Percentiles rank a stretch among this genome's conserved stretches.
Evolutionary conservation across 2,329 filamentous ascomycete genomes (phyloP).

Genomic region (Sporothrix protearum): DNA sequence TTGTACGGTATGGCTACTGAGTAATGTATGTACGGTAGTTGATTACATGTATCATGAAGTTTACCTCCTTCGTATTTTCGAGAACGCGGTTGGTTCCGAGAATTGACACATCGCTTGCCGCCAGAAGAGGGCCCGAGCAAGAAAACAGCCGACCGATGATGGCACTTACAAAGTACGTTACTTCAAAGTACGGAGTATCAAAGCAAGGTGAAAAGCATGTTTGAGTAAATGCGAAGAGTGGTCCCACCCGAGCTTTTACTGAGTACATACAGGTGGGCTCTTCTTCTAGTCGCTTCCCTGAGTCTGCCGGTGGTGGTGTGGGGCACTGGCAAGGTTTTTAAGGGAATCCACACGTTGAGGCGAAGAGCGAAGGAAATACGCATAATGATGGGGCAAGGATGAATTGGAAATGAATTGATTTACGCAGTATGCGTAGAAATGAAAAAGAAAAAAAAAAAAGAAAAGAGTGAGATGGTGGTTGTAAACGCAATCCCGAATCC

Average conservation of each 20-base stretch:
- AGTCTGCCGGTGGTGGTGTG: constrained; percentile 19
- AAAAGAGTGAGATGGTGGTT: not conserved
- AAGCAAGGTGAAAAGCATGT: not conserved
- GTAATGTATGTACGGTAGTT: not conserved
- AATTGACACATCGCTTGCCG: not conserved
- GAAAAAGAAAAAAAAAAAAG: not conserved
- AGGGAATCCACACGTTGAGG: not conserved
- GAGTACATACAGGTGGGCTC: not conserved
- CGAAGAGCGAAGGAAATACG: not conserved
- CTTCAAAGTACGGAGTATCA: no score
- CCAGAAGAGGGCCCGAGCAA: not conserved
- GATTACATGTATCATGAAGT: not conserved
- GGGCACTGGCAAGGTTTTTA: not conserved
- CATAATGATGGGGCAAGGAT: not conserved
- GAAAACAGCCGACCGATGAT: not conserved
- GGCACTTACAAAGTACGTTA: no score
- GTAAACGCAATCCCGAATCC: not conserved
- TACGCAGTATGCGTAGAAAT: no score
- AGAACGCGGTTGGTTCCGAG: constrained; percentile 1
- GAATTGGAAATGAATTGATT: not conserved
- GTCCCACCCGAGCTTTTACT: not conserved
- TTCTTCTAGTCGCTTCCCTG: not conserved
- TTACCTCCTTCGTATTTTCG: not conserved
- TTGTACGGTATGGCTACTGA: no score
- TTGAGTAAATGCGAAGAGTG: not conserved